These are phyloP conservation scores for Epichloe brachyelytri DNA, from an alignment of 2,329 filamentous ascomycete species.

Conservation along the genomic window DNA sequence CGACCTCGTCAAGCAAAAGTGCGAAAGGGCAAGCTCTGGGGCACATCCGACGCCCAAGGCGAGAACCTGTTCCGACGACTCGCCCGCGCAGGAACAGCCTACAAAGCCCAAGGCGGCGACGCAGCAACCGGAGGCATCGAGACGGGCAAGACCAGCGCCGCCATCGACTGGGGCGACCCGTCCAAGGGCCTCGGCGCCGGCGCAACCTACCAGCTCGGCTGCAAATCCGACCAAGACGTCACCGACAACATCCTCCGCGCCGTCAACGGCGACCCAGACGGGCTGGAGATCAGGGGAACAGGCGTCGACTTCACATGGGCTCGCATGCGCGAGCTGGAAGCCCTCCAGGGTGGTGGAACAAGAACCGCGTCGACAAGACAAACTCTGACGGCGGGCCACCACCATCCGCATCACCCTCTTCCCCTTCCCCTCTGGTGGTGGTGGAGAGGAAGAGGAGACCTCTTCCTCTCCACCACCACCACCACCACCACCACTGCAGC, in stretches of 20 bases:
- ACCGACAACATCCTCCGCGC: slow-evolving; percentile 42
- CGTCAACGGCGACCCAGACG: slow-evolving; percentile 44
- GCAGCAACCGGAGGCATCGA: slow-evolving; percentile 42
- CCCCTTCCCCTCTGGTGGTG: not conserved
- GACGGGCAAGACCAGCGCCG: slow-evolving; percentile 52
- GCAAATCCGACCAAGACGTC: slow-evolving; percentile 47
- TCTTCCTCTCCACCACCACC: slow-evolving; percentile 9
- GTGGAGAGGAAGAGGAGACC: too few relatives aligned
- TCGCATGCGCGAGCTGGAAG: slow-evolving; percentile 52
- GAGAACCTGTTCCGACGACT: slow-evolving; percentile 88
- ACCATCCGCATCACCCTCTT: slow-evolving; percentile 9
- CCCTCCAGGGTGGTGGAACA: slow-evolving; percentile 54
- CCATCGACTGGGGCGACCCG: slow-evolving; percentile 85
- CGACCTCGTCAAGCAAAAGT: slow-evolving; percentile 89
- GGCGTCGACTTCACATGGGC: slow-evolving; percentile 57
- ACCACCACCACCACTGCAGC: slow-evolving; percentile 26
- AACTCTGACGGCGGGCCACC: slow-evolving; percentile 24
- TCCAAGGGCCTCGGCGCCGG: slow-evolving; percentile 42
- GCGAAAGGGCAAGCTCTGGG: slow-evolving; percentile 86
- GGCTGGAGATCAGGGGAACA: slow-evolving; percentile 41
- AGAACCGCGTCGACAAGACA: slow-evolving; percentile 31
- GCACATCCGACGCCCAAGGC: slow-evolving; percentile 60
- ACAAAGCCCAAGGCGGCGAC: slow-evolving; percentile 46
- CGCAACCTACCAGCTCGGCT: slow-evolving; percentile 43
- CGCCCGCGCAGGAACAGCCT: slow-evolving; percentile 46